Evolutionary conservation across 1,284 basidiomycete genomes (phyloP), one percentile per base, ranked within the genome.

Genomic region (Irpex lacteus): DNA sequence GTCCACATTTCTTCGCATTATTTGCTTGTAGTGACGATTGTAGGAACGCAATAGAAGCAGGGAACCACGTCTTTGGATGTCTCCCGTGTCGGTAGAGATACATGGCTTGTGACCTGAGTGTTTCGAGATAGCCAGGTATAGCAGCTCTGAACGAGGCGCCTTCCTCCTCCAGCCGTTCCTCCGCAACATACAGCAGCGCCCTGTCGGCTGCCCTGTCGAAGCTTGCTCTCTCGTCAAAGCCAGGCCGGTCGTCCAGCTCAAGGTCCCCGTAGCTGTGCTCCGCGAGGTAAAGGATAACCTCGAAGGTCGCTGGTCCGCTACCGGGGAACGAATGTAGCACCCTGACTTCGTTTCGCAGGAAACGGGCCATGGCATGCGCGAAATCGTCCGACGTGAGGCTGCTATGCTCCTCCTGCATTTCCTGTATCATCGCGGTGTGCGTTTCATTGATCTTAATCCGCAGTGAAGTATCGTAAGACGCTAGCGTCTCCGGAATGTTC

Each of bases 311-410:
- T 56, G 26, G 11, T 11, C 15, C 34, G 54, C 54, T 56, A 37
- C 54, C 54, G 6, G 54, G 54, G 54, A 56, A 56, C 3, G 54
- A 56, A 15, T 36, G 54, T 18, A 56, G 34, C 32, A 56, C 54
- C 34, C 36, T 56, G 13, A 56, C 54, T 34, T 56, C 54, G 32
- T 56, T 56, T 1, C 54, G 54, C 54, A 56, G 34, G 54, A 56
- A 56, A 36, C 54, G 54, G 13, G 54, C 54, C 54, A 56, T 56
- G 54, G 36, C 54, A 32, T 56, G n/a, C 54, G 54, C 54, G 34
- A 56, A 56, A 6, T 56, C 54, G 18, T 56, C 54, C 54, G 54
- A 56, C 21, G 54, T 56, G 18, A 56, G 26, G 18, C 54, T 56
- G 54, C 32, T 56, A 37, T 56, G 54, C 13, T 56, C 26, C 3